These are phyloP conservation scores for Buxus sempervirens DNA, from an alignment of 164 flowering plant species.

Conservation along the genomic window DNA sequence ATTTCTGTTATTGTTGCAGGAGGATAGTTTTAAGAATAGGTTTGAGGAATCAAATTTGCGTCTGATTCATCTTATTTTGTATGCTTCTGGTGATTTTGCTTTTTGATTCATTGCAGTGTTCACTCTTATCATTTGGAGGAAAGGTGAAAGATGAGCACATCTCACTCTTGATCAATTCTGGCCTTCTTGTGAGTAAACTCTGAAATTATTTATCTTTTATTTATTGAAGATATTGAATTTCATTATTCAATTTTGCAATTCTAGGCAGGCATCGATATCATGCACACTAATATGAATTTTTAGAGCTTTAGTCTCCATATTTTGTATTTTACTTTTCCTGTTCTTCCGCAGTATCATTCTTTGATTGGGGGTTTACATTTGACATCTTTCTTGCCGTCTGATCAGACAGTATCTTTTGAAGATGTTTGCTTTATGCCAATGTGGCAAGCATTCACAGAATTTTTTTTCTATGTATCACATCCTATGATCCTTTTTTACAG, in stretches of 20 bases:
- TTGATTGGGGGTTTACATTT: too few species aligned
- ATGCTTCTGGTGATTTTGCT: constrained; percentile 23
- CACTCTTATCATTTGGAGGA: constrained; percentile 76
- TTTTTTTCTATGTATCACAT: too few species aligned
- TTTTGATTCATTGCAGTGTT: constrained; percentile 57
- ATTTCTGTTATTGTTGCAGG: background rate
- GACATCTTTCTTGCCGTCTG: too few species aligned
- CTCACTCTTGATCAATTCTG: constrained; percentile 79
- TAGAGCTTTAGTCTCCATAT: too few species aligned
- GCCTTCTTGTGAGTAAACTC: constrained; percentile 74
- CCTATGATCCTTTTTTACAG: too few species aligned
- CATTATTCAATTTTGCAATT: background rate
- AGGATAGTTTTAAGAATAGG: background rate
- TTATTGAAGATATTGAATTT: background rate
- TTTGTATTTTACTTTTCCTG: too few species aligned
- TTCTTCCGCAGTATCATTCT: too few species aligned
- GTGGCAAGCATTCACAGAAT: too few species aligned
- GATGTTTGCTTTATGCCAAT: too few species aligned
- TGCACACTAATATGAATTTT: too few species aligned
- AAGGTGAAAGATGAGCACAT: constrained; percentile 77
- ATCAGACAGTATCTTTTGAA: too few species aligned
- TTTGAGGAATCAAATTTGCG: constrained; percentile 2
- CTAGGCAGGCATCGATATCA: background rate
- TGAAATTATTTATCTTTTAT: background rate
- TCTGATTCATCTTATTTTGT: background rate